Base-by-base conservation (phyloP, 2,329 filamentous ascomycete species). In the Drechslera avenae region DNA sequence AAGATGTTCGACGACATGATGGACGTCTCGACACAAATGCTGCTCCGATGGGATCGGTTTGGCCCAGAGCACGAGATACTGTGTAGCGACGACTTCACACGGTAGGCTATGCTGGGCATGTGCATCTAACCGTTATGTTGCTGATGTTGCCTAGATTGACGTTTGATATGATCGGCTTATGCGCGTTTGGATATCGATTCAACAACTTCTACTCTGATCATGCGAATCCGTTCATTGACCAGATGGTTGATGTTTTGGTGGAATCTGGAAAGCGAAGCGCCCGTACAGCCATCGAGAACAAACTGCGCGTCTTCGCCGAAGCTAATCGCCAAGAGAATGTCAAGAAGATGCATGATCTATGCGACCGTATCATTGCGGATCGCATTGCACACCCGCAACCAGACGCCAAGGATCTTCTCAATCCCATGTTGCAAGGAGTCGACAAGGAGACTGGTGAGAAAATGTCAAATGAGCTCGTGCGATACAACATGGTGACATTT, bases 1-100 rank as follows among this genome's bases (percentile, higher is more conserved):
- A 47, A 37, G 4, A 51, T 51, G 48, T 51, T 51, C 4, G 48
- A 51, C 3, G 48, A 31, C 14, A 51, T 51, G 48, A 51, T 51
- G 43, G 48, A 51, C 10, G 26, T 51, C 14, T 14, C 43, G 3
- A 41, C 43, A 12, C 48, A 51, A 26, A 51, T 51, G 48, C 26
- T 51, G 16, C 48, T 51, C 14, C 31, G 48, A 14, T 51, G 48
- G 48, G 48, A 51, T 14, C 43, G 48, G 12, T 51, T 51, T 4
- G 48, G 48, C 2, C 37, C 48, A 37, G 43, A 47, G 8, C 48
- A 47, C 19, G 48, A 51, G 14, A 51, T 51, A 14, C 19, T 30
- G 17, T 51, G 48, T 35, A 35, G 43, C 18, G 48, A 51, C 31
- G 43, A 51, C 26, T 51, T 51, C 14, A 46, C 44, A 32, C 39